Evolutionary conservation across 495 filamentous ascomycete species (phyloP).

Genomic region (Penicillium herquei): DNA sequence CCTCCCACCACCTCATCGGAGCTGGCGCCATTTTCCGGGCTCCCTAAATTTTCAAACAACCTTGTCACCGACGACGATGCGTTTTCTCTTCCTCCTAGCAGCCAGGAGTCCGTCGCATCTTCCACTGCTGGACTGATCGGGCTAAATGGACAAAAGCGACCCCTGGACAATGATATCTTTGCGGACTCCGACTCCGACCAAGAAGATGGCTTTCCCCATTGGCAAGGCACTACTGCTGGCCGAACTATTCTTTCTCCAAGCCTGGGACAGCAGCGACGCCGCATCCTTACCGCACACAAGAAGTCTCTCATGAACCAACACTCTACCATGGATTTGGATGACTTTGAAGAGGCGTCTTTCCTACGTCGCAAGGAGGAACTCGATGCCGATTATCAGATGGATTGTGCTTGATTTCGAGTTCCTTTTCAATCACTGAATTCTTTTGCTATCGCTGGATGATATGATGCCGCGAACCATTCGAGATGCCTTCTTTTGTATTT

Average conservation of each 20-base stretch:
- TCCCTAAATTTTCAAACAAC: slow-evolving; percentile 51
- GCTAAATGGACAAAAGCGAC: slow-evolving; percentile 22
- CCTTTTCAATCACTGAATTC: slow-evolving; percentile 2
- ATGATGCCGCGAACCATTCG: not conserved
- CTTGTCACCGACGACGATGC: slow-evolving; percentile 38
- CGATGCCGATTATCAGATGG: slow-evolving; percentile 37
- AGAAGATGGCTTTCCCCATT: not conserved
- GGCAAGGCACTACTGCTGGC: slow-evolving; percentile 6
- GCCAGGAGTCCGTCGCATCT: slow-evolving; percentile 41
- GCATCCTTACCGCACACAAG: slow-evolving; percentile 20
- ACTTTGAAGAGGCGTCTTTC: slow-evolving; percentile 47
- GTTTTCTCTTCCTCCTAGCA: slow-evolving; percentile 43
- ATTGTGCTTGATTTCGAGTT: slow-evolving; percentile 17
- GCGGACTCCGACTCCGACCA: slow-evolving; percentile 22
- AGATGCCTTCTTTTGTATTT: no score
- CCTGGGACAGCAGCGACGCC: slow-evolving; percentile 31
- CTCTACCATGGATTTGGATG: slow-evolving; percentile 34
- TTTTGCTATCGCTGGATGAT: not conserved
- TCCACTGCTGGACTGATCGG: slow-evolving; percentile 6
- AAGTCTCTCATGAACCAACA: slow-evolving; percentile 2
- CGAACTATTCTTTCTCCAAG: slow-evolving; percentile 37
- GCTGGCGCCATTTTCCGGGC: slow-evolving; percentile 73
- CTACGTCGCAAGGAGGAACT: slow-evolving; percentile 43
- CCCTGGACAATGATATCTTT: slow-evolving; percentile 49
- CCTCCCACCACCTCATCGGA: slow-evolving; percentile 42